A percentile compares a stretch with the other conserved stretches of the same genome.
Evolutionary conservation across 129 eudicot genomes (phyloP).

Genomic region (Rutidosis leptorrhynchoides): DNA sequence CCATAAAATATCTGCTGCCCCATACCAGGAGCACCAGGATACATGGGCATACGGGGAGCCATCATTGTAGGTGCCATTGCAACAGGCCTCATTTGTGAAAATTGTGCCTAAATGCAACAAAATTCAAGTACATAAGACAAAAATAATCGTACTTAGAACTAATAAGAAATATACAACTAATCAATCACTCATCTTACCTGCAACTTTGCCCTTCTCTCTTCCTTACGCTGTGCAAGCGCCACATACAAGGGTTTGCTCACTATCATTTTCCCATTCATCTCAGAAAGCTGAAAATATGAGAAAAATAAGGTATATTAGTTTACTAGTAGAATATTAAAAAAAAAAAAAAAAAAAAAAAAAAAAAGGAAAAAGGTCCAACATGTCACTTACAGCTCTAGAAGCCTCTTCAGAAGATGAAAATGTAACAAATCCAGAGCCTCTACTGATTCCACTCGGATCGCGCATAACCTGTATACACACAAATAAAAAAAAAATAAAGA

Average conservation of each 20-base stretch:
- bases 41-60: conserved; percentile 89
- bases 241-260: conserved; percentile 81
- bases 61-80: conserved; percentile 71
- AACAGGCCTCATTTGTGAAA: conserved; percentile 85
- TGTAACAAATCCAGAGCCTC: no score
- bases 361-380: no score
- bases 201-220: conserved; percentile 75
- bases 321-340: background rate
- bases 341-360: no score
- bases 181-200: conserved; percentile 44
- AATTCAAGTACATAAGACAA: background rate
- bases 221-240: conserved; percentile 81
- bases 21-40: conserved; percentile 82
- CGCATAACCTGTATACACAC: background rate
- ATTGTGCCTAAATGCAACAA: conserved; percentile 57
- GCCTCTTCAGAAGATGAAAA: no score
- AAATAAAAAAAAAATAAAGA: background rate
- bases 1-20: conserved; percentile 90
- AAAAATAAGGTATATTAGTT: conserved; percentile 2
- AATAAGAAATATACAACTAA: background rate
- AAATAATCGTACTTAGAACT: background rate
- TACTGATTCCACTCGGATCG: no score
- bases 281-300: conserved; percentile 45
- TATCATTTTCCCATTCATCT: conserved; percentile 81
- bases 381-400: background rate